Percentiles rank a stretch among this genome's conserved stretches.
Evolutionary conservation across 352 stramenopile genomes (phyloP).

Genomic region (Globisporangium barbulae): DNA sequence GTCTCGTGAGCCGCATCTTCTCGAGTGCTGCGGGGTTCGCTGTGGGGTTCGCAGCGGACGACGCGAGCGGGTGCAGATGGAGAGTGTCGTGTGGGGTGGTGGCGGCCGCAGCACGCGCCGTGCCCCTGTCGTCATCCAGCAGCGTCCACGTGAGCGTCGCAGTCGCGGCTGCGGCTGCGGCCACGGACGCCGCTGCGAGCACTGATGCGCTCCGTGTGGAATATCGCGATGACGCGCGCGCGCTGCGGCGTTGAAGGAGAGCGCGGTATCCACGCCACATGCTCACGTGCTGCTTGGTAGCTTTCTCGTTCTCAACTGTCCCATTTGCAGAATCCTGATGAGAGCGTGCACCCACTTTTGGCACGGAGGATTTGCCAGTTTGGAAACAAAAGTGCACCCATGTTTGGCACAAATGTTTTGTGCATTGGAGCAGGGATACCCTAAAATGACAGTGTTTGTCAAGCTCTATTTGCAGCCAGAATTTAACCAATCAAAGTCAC

Average conservation of each 20-base stretch:
- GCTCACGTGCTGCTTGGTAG: slow-evolving; percentile 1
- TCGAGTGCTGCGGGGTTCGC: slow-evolving; percentile 13
- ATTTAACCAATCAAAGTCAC: slow-evolving; percentile 1
- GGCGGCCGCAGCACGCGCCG: not conserved
- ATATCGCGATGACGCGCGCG: not conserved
- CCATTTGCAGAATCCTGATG: not conserved
- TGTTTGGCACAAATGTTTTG: too few species aligned
- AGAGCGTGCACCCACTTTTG: not conserved
- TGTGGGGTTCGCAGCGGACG: not conserved
- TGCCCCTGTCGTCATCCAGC: not conserved
- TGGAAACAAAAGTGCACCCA: not conserved
- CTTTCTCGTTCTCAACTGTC: not conserved
- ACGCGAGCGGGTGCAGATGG: slow-evolving; percentile 7
- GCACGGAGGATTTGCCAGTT: not conserved
- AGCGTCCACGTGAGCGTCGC: slow-evolving; percentile 11
- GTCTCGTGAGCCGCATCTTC: slow-evolving; percentile 44
- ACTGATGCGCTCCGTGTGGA: not conserved
- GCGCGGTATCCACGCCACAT: slow-evolving; percentile 12
- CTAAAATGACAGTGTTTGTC: not conserved
- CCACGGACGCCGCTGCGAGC: not conserved
- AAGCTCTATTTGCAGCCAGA: not conserved
- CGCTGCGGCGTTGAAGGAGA: not conserved
- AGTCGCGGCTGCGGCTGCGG: not conserved
- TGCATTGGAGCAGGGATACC: too few species aligned
- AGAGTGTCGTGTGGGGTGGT: slow-evolving; percentile 1